These are phyloP conservation scores for Erodium trifolium DNA, from an alignment of 441 rosid species.

Conservation along the genomic window DNA sequence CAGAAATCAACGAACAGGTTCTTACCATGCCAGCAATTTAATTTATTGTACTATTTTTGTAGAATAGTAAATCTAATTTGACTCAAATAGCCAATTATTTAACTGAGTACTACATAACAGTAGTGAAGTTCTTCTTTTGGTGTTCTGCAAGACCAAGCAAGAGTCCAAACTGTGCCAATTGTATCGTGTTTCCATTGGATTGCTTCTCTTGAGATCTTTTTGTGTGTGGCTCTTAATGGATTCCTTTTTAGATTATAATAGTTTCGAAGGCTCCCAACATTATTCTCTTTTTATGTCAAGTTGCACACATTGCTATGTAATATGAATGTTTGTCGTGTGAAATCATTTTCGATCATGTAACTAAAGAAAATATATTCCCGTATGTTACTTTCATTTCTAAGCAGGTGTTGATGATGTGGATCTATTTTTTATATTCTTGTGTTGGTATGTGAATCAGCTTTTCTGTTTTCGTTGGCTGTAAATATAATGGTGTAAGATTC, in stretches of 20 bases:
- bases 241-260: neutral
- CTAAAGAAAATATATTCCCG: too few species aligned
- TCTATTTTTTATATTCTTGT: too few species aligned
- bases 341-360: too few species aligned
- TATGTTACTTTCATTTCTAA: too few species aligned
- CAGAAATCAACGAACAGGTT: conserved; percentile 89
- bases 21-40: neutral
- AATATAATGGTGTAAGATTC: neutral
- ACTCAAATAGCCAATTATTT: neutral
- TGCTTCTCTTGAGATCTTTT: neutral
- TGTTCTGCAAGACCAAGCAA: neutral
- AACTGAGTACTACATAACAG: neutral
- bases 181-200: neutral
- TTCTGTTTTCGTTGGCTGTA: neutral
- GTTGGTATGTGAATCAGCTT: neutral
- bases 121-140: neutral
- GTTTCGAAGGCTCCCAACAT: neutral
- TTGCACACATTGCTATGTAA: neutral
- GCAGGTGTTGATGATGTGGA: too few species aligned
- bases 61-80: neutral
- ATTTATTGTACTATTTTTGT: neutral
- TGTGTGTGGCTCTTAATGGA: neutral
- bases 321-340: too few species aligned
- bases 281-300: neutral
- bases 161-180: neutral